phyloP scores from a whole-genome alignment of 2,329 filamentous ascomycete genomes.

The Fusarium longipes region DNA sequence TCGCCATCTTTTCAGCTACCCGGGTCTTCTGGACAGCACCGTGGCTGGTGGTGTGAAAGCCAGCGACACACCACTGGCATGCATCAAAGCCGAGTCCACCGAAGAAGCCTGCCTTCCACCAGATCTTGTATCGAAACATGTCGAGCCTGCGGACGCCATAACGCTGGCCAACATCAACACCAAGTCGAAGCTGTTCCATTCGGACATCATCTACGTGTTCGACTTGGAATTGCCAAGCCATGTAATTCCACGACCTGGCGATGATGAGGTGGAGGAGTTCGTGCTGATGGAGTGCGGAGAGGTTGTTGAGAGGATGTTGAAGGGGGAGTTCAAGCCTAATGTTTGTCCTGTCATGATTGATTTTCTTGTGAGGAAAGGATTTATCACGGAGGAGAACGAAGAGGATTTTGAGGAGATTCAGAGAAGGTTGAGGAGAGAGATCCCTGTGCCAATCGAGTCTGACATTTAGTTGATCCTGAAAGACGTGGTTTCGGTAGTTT shows the following conservation, averaged over 20 bases:
- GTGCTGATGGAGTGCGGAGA: constrained; percentile 70
- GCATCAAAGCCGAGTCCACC: constrained; percentile 75
- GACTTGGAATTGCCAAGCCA: constrained; percentile 73
- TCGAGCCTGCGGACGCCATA: constrained; percentile 49
- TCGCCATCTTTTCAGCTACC: constrained; percentile 76
- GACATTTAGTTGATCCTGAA: constrained; percentile 18
- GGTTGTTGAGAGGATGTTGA: constrained; percentile 70
- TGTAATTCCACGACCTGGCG: constrained; percentile 73
- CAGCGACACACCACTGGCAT: constrained; percentile 72
- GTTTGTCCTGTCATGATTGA: constrained; percentile 82
- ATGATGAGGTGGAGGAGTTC: constrained; percentile 84
- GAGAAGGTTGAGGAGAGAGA: constrained; percentile 55
- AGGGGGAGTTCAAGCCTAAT: constrained; percentile 86
- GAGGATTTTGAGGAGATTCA: constrained; percentile 76
- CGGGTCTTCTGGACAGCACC: constrained; percentile 80
- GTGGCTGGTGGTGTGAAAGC: constrained; percentile 82
- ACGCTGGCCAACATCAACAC: constrained; percentile 51
- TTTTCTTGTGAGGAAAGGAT: constrained; percentile 82
- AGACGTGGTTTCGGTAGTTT: not conserved
- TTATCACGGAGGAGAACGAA: constrained; percentile 79
- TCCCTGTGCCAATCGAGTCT: constrained; percentile 55
- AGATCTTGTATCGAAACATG: constrained; percentile 42
- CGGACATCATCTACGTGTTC: constrained; percentile 73
- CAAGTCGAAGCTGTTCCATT: constrained; percentile 48
- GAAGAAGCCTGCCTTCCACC: constrained; percentile 72